Evolutionary conservation across 441 rosid genomes (phyloP), one percentile per base, ranked within the genome.

Genomic region (Bocquillonia castaneifolia): DNA sequence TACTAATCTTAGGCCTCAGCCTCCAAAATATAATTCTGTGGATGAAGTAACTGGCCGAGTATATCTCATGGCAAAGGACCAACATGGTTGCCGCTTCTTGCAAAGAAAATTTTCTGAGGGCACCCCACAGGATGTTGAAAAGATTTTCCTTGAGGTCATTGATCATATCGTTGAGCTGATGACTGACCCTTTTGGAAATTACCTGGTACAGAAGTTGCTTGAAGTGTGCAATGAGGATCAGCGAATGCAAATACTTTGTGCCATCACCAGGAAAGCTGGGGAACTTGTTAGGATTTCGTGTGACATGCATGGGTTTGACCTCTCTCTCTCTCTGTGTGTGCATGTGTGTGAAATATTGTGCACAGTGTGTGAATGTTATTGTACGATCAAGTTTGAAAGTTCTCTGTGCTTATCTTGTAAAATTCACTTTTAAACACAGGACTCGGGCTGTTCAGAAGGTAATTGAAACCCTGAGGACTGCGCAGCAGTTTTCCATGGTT

Each of bases 391-490:
- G 5, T 26, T 22, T 40, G 32, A 23, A 48, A 55, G 42, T 70
- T 66, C 32, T 55, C 63, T 25, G 51, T 55, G 62, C 3, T 23
- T 31, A 60, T 64, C 63, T 14, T 15, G 26, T 53, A 40, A 47
- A 64, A 22, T 34, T 32, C 45, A 63, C 48, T 73, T 36, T 44
- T 59, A 37, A 67, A 53, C 5, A 42, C 86, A 89, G 96, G 84
- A 86, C 97, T 51, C 86, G 92, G 51, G 93, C 86, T 58, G 84
- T 91, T 70, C 94, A 91, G 76, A 89, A 88, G 81, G 84, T 91
- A 32, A 79, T 91, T 26, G 88, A 91, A 78, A 88, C 81, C 15
- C 85, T 82, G 20, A 84, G 68, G 75, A 75, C 73, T 45, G 79
- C 81, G 6, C 85, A 88, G 80, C 92, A 88, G 74, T 65, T 81